Evolutionary conservation across 345 rosid species (phyloP).

Genomic region (Hibiscus trionum): DNA sequence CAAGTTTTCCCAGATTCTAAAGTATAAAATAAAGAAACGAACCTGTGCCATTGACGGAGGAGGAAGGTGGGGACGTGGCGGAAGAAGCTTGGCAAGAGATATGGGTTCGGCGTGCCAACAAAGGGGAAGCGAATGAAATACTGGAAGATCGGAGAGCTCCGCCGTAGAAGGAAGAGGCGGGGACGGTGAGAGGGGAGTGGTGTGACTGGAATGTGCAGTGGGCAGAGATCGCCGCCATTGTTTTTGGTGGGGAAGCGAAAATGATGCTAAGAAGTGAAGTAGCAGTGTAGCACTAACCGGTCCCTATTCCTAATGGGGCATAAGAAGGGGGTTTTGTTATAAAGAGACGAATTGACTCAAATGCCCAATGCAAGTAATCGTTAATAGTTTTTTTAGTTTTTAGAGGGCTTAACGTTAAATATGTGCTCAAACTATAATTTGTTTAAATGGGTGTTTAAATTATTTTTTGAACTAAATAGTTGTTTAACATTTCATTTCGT

Average conservation of each 20-base stretch:
- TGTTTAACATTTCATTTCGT: too few species aligned
- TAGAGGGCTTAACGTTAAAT: too few species aligned
- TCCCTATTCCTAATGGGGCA: background rate
- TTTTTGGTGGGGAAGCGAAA: slow-evolving; percentile 9
- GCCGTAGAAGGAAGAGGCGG: slow-evolving; percentile 35
- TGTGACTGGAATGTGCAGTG: slow-evolving; percentile 34
- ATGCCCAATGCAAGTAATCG: background rate
- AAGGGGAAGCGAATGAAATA: slow-evolving; percentile 24
- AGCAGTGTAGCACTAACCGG: background rate
- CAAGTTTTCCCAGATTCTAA: background rate
- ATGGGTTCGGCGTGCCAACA: slow-evolving; percentile 20
- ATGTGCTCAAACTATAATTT: too few species aligned
- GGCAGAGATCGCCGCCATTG: slow-evolving; percentile 66
- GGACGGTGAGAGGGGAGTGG: slow-evolving; percentile 25
- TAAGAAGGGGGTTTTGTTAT: background rate
- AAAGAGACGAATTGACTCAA: background rate
- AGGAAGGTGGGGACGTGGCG: slow-evolving; percentile 43
- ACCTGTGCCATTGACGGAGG: slow-evolving; percentile 45
- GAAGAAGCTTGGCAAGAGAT: slow-evolving; percentile 62
- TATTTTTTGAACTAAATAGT: too few species aligned
- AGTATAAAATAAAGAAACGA: background rate
- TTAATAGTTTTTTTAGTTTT: background rate
- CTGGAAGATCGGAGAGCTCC: slow-evolving; percentile 17
- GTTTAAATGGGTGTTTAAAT: too few species aligned
- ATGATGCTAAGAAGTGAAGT: background rate